phyloP scores from a whole-genome alignment of 169 alveolate genomes.

The Plasmodium gonderi region DNA sequence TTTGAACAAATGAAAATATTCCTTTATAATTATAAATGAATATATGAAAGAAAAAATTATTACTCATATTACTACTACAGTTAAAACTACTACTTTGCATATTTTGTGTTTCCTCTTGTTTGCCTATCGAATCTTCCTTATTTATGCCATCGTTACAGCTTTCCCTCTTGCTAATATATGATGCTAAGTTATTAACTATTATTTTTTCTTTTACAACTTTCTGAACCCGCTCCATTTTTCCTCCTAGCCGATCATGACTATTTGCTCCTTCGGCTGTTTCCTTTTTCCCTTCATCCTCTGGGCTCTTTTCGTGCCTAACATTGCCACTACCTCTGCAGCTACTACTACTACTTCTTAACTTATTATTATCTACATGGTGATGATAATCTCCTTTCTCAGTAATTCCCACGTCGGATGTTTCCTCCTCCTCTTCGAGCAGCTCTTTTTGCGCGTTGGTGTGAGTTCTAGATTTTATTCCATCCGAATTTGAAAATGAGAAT shows the following conservation, averaged over 20 bases:
- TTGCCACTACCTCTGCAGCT: background rate
- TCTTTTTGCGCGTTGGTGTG: background rate
- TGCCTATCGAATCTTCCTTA: conserved; percentile 12
- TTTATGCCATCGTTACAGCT: background rate
- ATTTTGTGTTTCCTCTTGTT: background rate
- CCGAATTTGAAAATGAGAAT: background rate
- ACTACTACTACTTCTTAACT: too few species aligned
- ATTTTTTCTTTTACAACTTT: conserved; percentile 14
- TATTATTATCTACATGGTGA: too few species aligned
- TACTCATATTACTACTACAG: conserved; percentile 42
- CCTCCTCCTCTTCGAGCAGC: background rate
- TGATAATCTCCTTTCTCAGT: too few species aligned
- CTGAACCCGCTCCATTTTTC: background rate
- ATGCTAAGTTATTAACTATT: conserved; percentile 14
- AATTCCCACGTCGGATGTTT: too few species aligned
- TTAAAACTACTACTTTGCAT: conserved; percentile 8
- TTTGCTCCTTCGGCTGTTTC: background rate
- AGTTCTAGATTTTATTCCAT: background rate
- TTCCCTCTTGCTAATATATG: conserved; percentile 21
- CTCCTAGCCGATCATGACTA: background rate
- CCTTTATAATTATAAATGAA: background rate
- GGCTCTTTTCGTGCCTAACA: background rate
- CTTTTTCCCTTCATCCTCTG: background rate
- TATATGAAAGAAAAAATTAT: background rate
- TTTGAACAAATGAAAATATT: background rate